A percentile compares a stretch with the other conserved stretches of the same genome.
Conservation (phyloP, 208 protist species). For the Entamoeba dispar region DNA sequence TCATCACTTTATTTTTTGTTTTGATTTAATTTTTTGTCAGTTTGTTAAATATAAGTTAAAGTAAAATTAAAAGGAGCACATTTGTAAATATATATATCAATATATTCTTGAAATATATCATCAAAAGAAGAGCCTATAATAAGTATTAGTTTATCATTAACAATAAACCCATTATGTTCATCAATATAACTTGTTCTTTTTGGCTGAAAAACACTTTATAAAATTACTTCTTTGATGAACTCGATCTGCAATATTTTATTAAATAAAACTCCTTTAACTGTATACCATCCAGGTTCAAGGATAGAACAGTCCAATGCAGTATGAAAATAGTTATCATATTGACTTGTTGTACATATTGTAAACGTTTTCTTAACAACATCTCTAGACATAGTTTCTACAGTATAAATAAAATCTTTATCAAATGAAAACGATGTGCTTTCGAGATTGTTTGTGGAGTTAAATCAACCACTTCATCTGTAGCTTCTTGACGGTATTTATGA, state of each 20-base stretch:
- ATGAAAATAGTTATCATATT: not conserved
- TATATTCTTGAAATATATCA: not conserved
- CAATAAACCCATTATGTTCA: not conserved
- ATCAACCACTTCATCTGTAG: not conserved
- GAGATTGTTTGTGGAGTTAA: not conserved
- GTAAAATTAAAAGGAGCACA: not conserved
- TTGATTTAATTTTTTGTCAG: not conserved
- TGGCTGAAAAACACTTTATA: not conserved
- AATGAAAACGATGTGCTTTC: not conserved
- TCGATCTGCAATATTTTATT: not conserved
- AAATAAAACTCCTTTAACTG: not conserved
- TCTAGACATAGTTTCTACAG: not conserved
- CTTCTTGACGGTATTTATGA: not conserved
- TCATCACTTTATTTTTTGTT: not conserved
- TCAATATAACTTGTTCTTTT: not conserved
- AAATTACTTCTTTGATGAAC: not conserved
- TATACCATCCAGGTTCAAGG: not conserved
- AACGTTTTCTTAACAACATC: not conserved
- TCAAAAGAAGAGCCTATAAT: not conserved
- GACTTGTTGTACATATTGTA: not conserved
- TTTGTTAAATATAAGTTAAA: not conserved
- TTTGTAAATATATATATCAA: not conserved
- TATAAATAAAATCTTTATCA: not conserved
- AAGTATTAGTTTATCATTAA: not conserved
- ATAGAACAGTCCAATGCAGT: not conserved